Evolutionary conservation across 2,329 filamentous ascomycete species (phyloP).

Genomic region (Clathrospora elynae): DNA sequence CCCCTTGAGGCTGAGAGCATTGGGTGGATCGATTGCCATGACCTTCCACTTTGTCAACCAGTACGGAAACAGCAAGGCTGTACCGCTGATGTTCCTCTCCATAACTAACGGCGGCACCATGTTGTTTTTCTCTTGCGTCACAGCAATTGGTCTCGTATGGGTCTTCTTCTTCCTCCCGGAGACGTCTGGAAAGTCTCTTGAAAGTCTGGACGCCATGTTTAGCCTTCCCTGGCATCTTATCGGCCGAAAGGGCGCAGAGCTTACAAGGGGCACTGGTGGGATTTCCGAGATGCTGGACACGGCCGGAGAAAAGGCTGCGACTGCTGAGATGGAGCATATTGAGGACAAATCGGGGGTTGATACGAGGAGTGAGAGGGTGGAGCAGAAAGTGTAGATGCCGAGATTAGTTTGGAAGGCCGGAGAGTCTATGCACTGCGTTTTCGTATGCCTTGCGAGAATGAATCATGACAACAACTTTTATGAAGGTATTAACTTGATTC

Average conservation of each 20-base stretch:
- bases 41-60: slow-evolving; percentile 79
- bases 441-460: no score
- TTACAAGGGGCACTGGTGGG: slow-evolving; percentile 40
- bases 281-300: slow-evolving; percentile 42
- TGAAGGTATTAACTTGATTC: no score
- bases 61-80: slow-evolving; percentile 74
- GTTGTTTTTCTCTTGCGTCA: slow-evolving; percentile 74
- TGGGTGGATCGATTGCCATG: slow-evolving; percentile 75
- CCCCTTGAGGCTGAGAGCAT: slow-evolving; percentile 72
- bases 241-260: slow-evolving; percentile 54
- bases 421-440: no score
- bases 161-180: slow-evolving; percentile 76
- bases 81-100: slow-evolving; percentile 73
- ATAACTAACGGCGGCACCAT: slow-evolving; percentile 70
- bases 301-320: slow-evolving; percentile 41
- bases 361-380: slow-evolving; percentile 18
- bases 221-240: slow-evolving; percentile 76
- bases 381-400: slow-evolving; percentile 29
- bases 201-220: slow-evolving; percentile 75
- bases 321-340: slow-evolving; percentile 34
- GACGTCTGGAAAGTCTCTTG: slow-evolving; percentile 66
- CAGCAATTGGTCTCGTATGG: slow-evolving; percentile 69
- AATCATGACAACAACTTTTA: no score
- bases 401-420: no score
- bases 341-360: slow-evolving; percentile 15